Base-by-base conservation (phyloP, 805 yeast genomes). In the Ogataea naganishii region DNA sequence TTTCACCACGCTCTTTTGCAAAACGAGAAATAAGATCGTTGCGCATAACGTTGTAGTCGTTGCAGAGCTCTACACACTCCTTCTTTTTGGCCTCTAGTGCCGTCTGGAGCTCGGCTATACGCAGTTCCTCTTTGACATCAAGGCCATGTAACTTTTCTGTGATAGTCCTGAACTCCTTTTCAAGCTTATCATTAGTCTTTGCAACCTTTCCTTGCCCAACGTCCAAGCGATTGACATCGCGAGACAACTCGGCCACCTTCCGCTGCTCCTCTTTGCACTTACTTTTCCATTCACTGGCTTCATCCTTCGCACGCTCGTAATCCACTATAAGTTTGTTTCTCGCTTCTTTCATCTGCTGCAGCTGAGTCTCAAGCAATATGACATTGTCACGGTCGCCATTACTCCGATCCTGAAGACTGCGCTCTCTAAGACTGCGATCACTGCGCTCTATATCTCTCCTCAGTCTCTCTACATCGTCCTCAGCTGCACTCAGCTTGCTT, bases 31-130 rank as follows among this genome's bases (percentile, higher is more conserved):
- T 19, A 17, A 57, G 32, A 24, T 57, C 60, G 24, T 48, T 46
- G 34, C 53, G 56, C 53, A 54, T 49, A 10, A 22, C 31, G 36
- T 58, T 50, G 37, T 49, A 51, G 11, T 53, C 60, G 19, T 34
- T 31, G 15, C 39, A 41, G 9, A 51, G 34, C 8, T 32, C 35
- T 18, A 36, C 34, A 18, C 43, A 38, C 31, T 43, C 46, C 11
- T 17, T 21, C 7, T 41, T 35, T 31, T 51, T 47, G 10, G 30
- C 24, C 11, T 34, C 35, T 26, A 39, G 14, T 15, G 38, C 27
- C 6, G 22, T n/a, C 5, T 19, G 14, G 1, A 35, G 21, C 15
- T 41, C 42, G 7, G 10, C 15, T 22, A 22, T 22, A 22, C 14
- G 20, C 4, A 14, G 20, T 14, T 4, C 16, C 6, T 22, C 23